Base-by-base conservation (phyloP, 2,329 filamentous ascomycete species). In the Aquanectria penicillioides region DNA sequence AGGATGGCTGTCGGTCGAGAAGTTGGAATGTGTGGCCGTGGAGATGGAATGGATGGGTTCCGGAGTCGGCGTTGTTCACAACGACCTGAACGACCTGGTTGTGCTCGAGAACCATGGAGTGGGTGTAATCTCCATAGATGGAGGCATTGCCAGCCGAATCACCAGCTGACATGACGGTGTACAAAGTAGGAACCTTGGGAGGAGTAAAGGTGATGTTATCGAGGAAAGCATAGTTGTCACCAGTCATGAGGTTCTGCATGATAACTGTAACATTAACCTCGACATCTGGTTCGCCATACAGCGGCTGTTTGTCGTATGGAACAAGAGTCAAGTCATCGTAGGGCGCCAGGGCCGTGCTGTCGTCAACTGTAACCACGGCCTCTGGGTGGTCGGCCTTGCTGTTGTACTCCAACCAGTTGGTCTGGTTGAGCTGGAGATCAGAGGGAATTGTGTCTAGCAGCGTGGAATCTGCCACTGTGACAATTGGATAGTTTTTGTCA, bases 151-250 rank as follows among this genome's bases (percentile, higher is more conserved):
- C 80, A 7, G 86, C 84, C 18, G 82, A 77, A 47, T 91, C 77
- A 7, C 86, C 86, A 0, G 86, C 75, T 0, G 86, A 86, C 6
- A 96, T 80, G 2, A 84, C 91, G 1, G 90, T 92, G 80, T 93
- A 96, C 0, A 97, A 81, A 0, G 89, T 87, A 0, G 93, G 93
- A 0, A 96, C 92, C 72, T 92, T 91, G 47, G 91, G 91, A 0
- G 75, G 53, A 4, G 85, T 83, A 74, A 94, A 97, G 37, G 90
- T 92, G 64, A 92, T 86, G 74, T 91, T 88, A 80, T 94, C 94
- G 78, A 91, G 86, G 75, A 88, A 88, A 60, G 86, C 88, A 62
- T 81, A 81, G 70, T 81, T 82, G 53, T 82, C 82, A 7, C 89
- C 89, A 59, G 92, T 81, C 22, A 80, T 78, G 5, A 89, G 80